A percentile compares a stretch with the other conserved stretches of the same genome.
Evolutionary conservation across 371 early-diverging fungal species (phyloP).

Genomic region (Capniomyces stellatus): DNA sequence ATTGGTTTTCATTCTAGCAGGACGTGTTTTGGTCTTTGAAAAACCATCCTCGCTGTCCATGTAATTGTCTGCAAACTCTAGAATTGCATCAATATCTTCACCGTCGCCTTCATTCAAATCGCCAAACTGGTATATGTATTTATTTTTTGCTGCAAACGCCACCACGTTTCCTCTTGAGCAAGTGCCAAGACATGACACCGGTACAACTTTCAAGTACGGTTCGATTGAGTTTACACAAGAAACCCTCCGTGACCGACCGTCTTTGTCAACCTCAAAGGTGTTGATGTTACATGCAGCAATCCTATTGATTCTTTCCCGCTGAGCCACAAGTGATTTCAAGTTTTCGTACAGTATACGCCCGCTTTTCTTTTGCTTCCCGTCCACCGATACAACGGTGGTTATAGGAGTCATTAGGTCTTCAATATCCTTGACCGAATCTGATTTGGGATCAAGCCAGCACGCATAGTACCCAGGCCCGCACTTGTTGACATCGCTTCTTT

Average conservation of each 20-base stretch:
- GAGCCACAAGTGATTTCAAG: conserved; percentile 13
- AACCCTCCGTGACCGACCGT: conserved; percentile 1
- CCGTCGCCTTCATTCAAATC: conserved; percentile 22
- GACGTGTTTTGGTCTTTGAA: conserved; percentile 3
- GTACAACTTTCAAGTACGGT: conserved; percentile 22
- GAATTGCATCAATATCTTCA: conserved; percentile 21
- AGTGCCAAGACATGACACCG: conserved; percentile 20
- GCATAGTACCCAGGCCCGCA: conserved; percentile 18
- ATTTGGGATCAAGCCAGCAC: conserved; percentile 16
- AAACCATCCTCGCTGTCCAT: conserved; percentile 8
- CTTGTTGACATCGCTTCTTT: conserved; percentile 19
- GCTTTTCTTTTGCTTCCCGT: conserved; percentile 22
- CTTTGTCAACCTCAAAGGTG: conserved; percentile 7
- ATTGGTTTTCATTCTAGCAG: neutral
- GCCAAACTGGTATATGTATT: conserved; percentile 25
- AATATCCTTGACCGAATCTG: conserved; percentile 19
- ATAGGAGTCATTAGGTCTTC: conserved; percentile 23
- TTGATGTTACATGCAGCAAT: conserved; percentile 16
- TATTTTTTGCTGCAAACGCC: conserved; percentile 17
- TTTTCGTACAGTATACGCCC: conserved; percentile 26
- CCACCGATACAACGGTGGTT: conserved; percentile 14
- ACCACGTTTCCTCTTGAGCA: conserved; percentile 22
- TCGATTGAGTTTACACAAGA: conserved; percentile 18
- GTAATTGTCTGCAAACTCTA: conserved; percentile 25
- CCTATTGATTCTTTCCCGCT: conserved; percentile 20